Evolutionary conservation across 805 yeast species (phyloP).

Genomic region (Monosporozyma siamensis): DNA sequence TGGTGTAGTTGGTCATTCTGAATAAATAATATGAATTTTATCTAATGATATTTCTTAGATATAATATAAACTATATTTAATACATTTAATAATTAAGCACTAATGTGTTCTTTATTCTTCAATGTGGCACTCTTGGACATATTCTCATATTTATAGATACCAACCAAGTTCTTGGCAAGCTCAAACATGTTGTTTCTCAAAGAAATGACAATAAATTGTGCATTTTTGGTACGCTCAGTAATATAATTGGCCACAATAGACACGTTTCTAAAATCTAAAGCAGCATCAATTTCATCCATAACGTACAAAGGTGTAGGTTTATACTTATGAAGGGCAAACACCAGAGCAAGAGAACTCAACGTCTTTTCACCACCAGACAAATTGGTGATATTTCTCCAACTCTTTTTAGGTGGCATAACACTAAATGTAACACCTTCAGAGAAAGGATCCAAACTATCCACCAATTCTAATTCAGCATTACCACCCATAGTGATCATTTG

Average conservation of each 20-base stretch:
- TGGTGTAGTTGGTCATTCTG: conserved; percentile 34
- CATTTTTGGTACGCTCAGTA: conserved; percentile 89
- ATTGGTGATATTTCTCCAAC: conserved; percentile 93
- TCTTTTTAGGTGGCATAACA: conserved; percentile 98
- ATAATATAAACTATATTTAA: neutral
- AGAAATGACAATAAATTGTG: conserved; percentile 92
- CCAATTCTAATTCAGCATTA: conserved; percentile 92
- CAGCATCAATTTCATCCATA: conserved; percentile 99
- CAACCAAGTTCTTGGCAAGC: conserved; percentile 86
- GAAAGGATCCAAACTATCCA: conserved; percentile 94
- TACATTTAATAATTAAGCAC: too few species aligned
- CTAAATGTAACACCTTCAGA: conserved; percentile 93
- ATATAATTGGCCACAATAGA: conserved; percentile 96
- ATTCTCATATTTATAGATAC: conserved; percentile 87
- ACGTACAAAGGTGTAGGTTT: conserved; percentile 96
- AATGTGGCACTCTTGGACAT: conserved; percentile 81
- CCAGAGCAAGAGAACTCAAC: conserved; percentile 85
- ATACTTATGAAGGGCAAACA: conserved; percentile 90
- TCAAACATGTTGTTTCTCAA: conserved; percentile 97
- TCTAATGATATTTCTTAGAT: neutral
- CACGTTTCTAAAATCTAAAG: conserved; percentile 92
- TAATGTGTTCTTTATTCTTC: conserved; percentile 44
- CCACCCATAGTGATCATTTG: conserved; percentile 99
- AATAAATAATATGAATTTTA: conserved; percentile 2
- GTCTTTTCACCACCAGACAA: conserved; percentile 98